Evolutionary conservation across 2,329 filamentous ascomycete genomes (phyloP).

Genomic region (Aspergillus jensenii): DNA sequence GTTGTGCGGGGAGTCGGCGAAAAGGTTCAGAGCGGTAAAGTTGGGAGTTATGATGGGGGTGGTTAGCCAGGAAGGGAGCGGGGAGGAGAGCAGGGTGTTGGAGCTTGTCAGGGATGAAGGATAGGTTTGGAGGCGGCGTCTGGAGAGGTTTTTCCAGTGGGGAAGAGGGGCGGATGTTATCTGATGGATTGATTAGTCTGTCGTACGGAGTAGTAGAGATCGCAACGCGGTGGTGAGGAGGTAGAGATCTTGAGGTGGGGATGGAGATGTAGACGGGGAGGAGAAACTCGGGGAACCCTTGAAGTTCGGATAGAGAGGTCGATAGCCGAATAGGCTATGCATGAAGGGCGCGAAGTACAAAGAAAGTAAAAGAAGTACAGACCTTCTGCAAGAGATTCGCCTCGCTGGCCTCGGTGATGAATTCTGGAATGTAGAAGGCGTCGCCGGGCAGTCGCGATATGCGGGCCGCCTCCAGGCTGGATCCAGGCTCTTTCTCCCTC

Average conservation of each 20-base stretch:
- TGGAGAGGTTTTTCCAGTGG: conserved; percentile 83
- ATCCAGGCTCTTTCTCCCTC: neutral
- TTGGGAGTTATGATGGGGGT: conserved; percentile 65
- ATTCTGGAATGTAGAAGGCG: conserved; percentile 84
- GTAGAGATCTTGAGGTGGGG: neutral
- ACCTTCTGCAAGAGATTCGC: conserved; percentile 69
- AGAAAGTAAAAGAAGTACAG: neutral
- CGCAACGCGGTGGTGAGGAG: neutral
- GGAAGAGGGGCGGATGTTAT: conserved; percentile 65
- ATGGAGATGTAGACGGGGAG: neutral
- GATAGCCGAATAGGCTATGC: neutral
- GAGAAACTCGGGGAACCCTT: neutral
- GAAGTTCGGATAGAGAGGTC: no score
- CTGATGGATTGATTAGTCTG: conserved; percentile 13
- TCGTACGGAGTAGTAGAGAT: no score
- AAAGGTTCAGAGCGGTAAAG: conserved; percentile 50
- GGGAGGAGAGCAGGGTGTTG: conserved; percentile 70
- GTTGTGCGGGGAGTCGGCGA: conserved; percentile 66
- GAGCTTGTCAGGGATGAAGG: conserved; percentile 76
- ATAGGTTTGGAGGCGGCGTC: conserved; percentile 86
- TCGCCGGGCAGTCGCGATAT: conserved; percentile 34
- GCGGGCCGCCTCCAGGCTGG: conserved; percentile 29
- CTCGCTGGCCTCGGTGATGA: conserved; percentile 78
- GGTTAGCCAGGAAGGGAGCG: conserved; percentile 72
- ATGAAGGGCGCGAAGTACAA: no score